phyloP scores from a whole-genome alignment of 768 basidiomycete genomes.

The Hericium coralloides region DNA sequence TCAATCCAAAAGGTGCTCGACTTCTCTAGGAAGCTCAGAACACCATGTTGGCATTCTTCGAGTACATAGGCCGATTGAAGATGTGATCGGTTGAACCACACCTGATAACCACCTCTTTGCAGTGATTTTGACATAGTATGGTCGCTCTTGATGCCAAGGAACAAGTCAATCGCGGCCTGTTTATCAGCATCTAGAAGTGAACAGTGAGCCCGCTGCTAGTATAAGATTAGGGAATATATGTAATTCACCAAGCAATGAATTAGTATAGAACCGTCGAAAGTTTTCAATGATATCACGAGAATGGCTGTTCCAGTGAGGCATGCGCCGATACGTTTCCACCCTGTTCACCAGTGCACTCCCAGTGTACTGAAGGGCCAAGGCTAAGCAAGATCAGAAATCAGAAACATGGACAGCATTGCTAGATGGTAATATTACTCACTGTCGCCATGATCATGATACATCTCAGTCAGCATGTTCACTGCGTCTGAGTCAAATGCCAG shows the following conservation, averaged over 20 bases:
- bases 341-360: constrained; percentile 94
- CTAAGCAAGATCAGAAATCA: constrained; percentile 28
- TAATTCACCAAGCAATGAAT: constrained; percentile 71
- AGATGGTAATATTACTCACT: constrained; percentile 40
- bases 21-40: constrained; percentile 49
- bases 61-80: constrained; percentile 60
- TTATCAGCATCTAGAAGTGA: constrained; percentile 77
- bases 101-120: constrained; percentile 64
- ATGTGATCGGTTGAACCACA: constrained; percentile 76
- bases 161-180: constrained; percentile 95
- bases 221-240: neutral
- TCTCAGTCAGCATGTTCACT: constrained; percentile 94
- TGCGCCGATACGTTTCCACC: constrained; percentile 90
- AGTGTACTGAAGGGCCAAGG: constrained; percentile 92
- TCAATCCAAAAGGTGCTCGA: constrained; percentile 80
- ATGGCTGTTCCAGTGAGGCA: constrained; percentile 97
- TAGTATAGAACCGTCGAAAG: constrained; percentile 89
- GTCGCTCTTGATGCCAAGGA: constrained; percentile 63
- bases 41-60: constrained; percentile 52
- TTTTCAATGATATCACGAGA: constrained; percentile 95
- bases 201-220: neutral
- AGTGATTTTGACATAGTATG: constrained; percentile 39
- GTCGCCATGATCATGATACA: constrained; percentile 97
- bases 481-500: constrained; percentile 90
- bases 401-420: too few relatives aligned